Evolutionary conservation across 2,329 filamentous ascomycete genomes (phyloP).

Genomic region (Cyanodermella asteris): DNA sequence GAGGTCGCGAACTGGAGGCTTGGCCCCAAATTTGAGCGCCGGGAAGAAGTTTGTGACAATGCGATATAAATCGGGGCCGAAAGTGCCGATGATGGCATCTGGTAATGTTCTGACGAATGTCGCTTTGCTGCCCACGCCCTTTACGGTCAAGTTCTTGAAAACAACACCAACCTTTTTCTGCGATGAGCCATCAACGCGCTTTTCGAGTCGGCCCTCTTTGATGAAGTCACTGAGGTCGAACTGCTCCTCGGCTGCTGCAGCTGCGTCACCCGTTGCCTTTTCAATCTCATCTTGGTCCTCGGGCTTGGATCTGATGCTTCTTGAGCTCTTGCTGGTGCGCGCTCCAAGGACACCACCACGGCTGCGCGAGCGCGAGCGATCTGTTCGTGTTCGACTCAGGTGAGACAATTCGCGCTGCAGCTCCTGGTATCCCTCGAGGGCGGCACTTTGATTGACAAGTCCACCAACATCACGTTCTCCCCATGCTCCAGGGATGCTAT

Average conservation of each 20-base stretch:
- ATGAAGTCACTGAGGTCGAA: slow-evolving; percentile 53
- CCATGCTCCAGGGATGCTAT: slow-evolving; percentile 30
- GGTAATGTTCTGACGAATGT: slow-evolving; percentile 52
- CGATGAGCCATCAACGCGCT: slow-evolving; percentile 39
- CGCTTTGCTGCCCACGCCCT: slow-evolving; percentile 43
- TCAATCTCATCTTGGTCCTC: slow-evolving; percentile 17
- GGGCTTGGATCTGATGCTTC: slow-evolving; percentile 1
- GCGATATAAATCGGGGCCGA: slow-evolving; percentile 57
- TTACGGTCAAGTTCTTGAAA: slow-evolving; percentile 55
- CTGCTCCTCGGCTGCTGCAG: slow-evolving; percentile 30
- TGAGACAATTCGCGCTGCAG: slow-evolving; percentile 33
- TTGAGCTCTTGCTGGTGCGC: slow-evolving; percentile 10
- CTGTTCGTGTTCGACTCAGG: slow-evolving; percentile 28
- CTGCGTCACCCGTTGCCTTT: slow-evolving; percentile 15
- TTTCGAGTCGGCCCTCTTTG: slow-evolving; percentile 54
- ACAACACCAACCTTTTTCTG: slow-evolving; percentile 60
- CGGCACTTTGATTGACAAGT: slow-evolving; percentile 27
- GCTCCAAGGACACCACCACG: slow-evolving; percentile 11
- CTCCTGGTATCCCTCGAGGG: slow-evolving; percentile 37
- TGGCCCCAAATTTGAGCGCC: slow-evolving; percentile 23
- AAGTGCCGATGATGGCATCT: slow-evolving; percentile 53
- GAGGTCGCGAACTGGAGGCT: slow-evolving; percentile 29
- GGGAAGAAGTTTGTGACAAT: slow-evolving; percentile 35
- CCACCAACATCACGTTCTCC: slow-evolving; percentile 37
- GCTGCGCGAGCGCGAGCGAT: slow-evolving; percentile 11